Evolutionary conservation across 1,139 yeast genomes (phyloP).

Genomic region (Candida sojae): DNA sequence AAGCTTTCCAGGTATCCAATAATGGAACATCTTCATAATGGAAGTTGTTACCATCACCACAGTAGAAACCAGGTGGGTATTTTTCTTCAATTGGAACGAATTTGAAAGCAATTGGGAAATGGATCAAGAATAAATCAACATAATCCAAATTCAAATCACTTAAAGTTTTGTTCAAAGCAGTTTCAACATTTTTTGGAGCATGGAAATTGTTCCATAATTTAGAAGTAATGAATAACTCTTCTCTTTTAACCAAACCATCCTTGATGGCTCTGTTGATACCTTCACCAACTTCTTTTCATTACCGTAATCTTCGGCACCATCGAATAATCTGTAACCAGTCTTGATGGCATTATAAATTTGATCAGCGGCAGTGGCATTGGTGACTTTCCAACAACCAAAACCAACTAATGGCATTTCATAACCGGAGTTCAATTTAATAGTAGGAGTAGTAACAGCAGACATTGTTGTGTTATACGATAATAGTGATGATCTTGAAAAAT

Average conservation of each 20-base stretch:
- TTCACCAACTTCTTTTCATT: slow-evolving; percentile 73
- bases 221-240: slow-evolving; percentile 37
- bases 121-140: slow-evolving; percentile 73
- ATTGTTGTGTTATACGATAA: neutral
- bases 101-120: slow-evolving; percentile 78
- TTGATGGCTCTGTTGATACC: slow-evolving; percentile 65
- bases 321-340: slow-evolving; percentile 72
- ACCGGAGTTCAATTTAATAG: slow-evolving; percentile 59
- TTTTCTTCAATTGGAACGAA: slow-evolving; percentile 70
- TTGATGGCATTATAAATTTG: slow-evolving; percentile 68
- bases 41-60: slow-evolving; percentile 59
- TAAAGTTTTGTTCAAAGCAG: slow-evolving; percentile 64
- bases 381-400: slow-evolving; percentile 70
- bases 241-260: slow-evolving; percentile 60
- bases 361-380: slow-evolving; percentile 55
- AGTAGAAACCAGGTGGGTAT: slow-evolving; percentile 76
- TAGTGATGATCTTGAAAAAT: neutral
- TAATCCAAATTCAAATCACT: slow-evolving; percentile 66
- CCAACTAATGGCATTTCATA: slow-evolving; percentile 64
- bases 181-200: slow-evolving; percentile 58
- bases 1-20: slow-evolving; percentile 76
- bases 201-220: slow-evolving; percentile 83
- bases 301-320: slow-evolving; percentile 79
- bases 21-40: slow-evolving; percentile 70
- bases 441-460: slow-evolving; percentile 16